Evolutionary conservation across 345 rosid species (phyloP).

Genomic region (Erucastrum elatum): DNA sequence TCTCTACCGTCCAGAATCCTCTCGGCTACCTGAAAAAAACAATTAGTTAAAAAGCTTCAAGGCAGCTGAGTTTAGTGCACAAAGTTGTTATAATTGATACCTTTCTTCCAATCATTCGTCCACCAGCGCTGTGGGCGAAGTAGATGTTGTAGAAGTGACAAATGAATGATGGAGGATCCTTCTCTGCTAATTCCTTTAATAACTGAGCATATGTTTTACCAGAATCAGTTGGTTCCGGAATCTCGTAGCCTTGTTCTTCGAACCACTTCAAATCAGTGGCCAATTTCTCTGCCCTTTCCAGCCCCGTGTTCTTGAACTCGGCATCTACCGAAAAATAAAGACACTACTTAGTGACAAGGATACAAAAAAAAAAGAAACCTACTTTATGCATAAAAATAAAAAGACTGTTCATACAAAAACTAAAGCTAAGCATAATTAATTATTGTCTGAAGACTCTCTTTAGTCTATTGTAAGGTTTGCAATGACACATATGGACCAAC

Average conservation of each 20-base stretch:
- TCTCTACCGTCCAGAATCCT: conserved; percentile 64
- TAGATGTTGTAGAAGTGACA: conserved; percentile 96
- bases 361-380: background rate
- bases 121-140: conserved; percentile 96
- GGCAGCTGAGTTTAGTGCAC: background rate
- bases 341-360: background rate
- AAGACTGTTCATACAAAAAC: too few species aligned
- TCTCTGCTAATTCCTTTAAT: conserved; percentile 69
- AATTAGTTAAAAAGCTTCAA: too few species aligned
- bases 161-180: conserved; percentile 90
- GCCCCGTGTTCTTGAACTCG: conserved; percentile 77
- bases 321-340: conserved; percentile 50
- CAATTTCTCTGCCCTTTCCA: conserved; percentile 72
- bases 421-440: too few species aligned
- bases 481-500: too few species aligned
- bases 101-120: conserved; percentile 94
- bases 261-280: conserved; percentile 85
- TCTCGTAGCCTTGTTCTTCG: conserved; percentile 73
- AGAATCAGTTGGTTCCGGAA: conserved; percentile 85
- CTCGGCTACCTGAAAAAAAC: conserved; percentile 63
- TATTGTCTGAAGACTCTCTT: too few species aligned
- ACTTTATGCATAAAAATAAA: background rate
- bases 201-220: conserved; percentile 59
- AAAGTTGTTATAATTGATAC: conserved; percentile 50
- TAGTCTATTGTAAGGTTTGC: background rate